Percentiles rank a stretch among this genome's conserved stretches.
phyloP scores from a whole-genome alignment of 2,329 filamentous ascomycete species.

The Rhinocladiella mackenziei region DNA sequence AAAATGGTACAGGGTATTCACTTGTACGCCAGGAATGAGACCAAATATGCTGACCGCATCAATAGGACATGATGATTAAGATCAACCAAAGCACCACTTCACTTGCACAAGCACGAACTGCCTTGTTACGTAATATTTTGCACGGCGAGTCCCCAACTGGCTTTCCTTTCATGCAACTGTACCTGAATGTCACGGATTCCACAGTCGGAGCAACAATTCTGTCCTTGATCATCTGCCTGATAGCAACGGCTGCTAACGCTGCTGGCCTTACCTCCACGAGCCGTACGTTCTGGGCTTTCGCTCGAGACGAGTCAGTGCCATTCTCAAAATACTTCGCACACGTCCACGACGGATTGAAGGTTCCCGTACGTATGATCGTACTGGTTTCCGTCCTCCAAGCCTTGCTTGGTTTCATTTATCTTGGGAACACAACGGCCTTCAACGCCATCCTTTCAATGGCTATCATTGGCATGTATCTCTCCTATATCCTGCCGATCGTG shows the following conservation, averaged over 20 bases:
- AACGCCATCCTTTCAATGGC: conserved; percentile 30
- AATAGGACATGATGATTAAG: too few relatives aligned
- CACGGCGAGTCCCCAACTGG: too few relatives aligned
- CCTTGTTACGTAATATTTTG: too few relatives aligned
- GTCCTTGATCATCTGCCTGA: conserved; percentile 33
- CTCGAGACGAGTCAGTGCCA: conserved; percentile 41
- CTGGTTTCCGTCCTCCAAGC: conserved; percentile 18
- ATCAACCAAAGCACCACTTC: too few relatives aligned
- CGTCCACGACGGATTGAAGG: conserved; percentile 16
- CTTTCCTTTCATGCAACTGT: conserved; percentile 44
- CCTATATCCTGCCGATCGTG: conserved; percentile 46
- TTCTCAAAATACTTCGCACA: conserved; percentile 32
- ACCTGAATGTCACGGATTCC: conserved; percentile 33
- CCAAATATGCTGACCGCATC: too few relatives aligned
- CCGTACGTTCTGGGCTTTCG: conserved; percentile 39
- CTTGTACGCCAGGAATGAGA: too few relatives aligned
- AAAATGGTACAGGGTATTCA: too few relatives aligned
- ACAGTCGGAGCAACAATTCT: conserved; percentile 32
- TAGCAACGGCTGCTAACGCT: conserved; percentile 31
- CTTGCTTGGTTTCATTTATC: conserved; percentile 22
- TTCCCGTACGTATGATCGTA: conserved; percentile 11
- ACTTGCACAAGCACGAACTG: too few relatives aligned
- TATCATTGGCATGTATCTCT: conserved; percentile 43
- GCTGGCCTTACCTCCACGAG: conserved; percentile 37
- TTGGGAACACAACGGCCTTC: conserved; percentile 28